phyloP scores from a whole-genome alignment of 2,329 filamentous ascomycete genomes.

The Sporothrix curviconia region DNA sequence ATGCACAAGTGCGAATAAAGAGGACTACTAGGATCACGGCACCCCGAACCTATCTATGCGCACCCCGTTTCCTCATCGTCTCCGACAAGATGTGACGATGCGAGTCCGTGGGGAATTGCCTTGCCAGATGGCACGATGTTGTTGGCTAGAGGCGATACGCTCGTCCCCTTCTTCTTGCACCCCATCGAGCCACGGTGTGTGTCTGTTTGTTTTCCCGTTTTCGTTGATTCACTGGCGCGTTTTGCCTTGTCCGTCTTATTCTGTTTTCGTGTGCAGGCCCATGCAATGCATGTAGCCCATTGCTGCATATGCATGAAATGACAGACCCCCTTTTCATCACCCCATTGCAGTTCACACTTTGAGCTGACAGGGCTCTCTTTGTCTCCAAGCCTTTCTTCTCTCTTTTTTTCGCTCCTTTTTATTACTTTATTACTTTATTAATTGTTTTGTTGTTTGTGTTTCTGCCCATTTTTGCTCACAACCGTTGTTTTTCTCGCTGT shows the following conservation, averaged over 20 bases:
- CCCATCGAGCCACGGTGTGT: no score
- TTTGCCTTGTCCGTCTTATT: background rate
- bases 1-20: no score
- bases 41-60: background rate
- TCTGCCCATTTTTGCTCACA: no score
- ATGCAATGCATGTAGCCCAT: background rate
- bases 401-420: background rate
- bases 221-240: background rate
- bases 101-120: background rate
- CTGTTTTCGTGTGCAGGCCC: background rate
- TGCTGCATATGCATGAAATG: conserved; percentile 8
- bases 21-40: no score
- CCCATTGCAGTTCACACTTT: background rate
- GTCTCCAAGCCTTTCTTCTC: background rate
- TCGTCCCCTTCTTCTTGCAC: background rate
- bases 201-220: background rate
- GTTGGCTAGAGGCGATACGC: background rate
- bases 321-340: background rate
- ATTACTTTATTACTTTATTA: background rate
- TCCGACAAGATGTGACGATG: background rate
- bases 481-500: background rate
- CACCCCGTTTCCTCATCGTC: background rate
- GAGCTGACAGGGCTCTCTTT: background rate
- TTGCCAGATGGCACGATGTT: background rate
- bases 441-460: no score